Evolutionary conservation across 306 rosid species (phyloP), one percentile per base, ranked within the genome.

Genomic region (Medicago lupulina): DNA sequence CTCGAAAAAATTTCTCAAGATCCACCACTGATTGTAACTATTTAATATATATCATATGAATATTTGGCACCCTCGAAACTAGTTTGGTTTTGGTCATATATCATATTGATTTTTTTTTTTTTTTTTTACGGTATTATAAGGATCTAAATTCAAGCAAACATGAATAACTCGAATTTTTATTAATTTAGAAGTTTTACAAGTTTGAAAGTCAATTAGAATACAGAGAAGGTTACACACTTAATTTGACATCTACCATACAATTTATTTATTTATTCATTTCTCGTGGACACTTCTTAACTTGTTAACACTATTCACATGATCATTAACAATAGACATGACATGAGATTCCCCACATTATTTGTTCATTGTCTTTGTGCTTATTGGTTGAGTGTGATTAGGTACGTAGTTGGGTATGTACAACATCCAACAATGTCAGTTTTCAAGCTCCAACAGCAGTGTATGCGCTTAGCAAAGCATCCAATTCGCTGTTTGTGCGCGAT

Each of bases 371-470:
- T 7, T 5, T 9, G 36, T 15, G 51, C 23, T 59, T 31, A 11
- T 34, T 34, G 72, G 21, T 60, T 38, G 71, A 70, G 9, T 43
- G 21, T 44, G 16, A 23, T 5, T 53, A 25, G 44, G 57, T 49
- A 21, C 23, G 23, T 21, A 3, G 51, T 34, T 81, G 74, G 50
- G 23, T 41, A 41, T 43, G 34, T 63, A 61, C 81, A 70, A 61
- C 62, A 25, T 31, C 68, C 19, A 73, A 31, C 25, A 25, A 11
- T 31, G 31, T 69, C 67, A 60, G 6, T 47, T 70, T 64, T 82
- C 83, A 92, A 70, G 92, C 97, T 54, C 88, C 96, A 23, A 88
- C 92, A 3, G 86, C 41, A 13, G 96, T 39, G 17, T 92, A 71
- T 69, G 83, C 61, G 9, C 83, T 70, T 0, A 81, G 82, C 50